phyloP scores from a whole-genome alignment of 768 basidiomycete species.

The Neoboletus subvelutipes region DNA sequence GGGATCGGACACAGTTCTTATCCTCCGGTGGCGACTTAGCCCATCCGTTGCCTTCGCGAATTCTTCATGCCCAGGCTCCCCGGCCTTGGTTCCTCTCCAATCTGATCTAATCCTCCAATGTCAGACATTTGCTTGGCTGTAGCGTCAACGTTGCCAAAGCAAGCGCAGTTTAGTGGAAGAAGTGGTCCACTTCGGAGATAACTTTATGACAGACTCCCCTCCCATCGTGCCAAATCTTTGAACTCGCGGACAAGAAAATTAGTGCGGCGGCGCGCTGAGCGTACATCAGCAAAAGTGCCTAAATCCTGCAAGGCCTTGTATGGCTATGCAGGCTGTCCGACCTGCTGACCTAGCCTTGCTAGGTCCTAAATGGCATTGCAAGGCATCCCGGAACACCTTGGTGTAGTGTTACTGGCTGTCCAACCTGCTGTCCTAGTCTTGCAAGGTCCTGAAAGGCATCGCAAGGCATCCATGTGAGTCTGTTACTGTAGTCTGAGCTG shows the following conservation, averaged over 20 bases:
- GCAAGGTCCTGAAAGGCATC: too few species aligned
- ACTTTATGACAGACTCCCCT: not conserved
- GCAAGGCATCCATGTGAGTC: too few species aligned
- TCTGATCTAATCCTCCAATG: not conserved
- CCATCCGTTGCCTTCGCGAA: conserved; percentile 10
- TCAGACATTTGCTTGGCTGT: not conserved
- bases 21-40: conserved; percentile 15
- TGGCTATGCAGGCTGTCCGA: too few species aligned
- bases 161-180: not conserved
- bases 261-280: conserved; percentile 1
- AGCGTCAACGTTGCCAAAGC: conserved; percentile 3
- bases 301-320: too few species aligned
- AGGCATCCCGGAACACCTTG: too few species aligned
- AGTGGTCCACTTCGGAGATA: not conserved
- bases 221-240: not conserved
- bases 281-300: too few species aligned
- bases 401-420: too few species aligned
- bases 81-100: conserved; percentile 1
- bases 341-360: too few species aligned
- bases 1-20: conserved; percentile 6
- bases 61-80: conserved; percentile 17
- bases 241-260: not conserved
- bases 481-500: too few species aligned
- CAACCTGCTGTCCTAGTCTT: too few species aligned
- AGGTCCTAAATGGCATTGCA: too few species aligned